Evolutionary conservation across 2,329 filamentous ascomycete species (phyloP), one percentile per base, ranked within the genome.

Genomic region (Phoma sp.): DNA sequence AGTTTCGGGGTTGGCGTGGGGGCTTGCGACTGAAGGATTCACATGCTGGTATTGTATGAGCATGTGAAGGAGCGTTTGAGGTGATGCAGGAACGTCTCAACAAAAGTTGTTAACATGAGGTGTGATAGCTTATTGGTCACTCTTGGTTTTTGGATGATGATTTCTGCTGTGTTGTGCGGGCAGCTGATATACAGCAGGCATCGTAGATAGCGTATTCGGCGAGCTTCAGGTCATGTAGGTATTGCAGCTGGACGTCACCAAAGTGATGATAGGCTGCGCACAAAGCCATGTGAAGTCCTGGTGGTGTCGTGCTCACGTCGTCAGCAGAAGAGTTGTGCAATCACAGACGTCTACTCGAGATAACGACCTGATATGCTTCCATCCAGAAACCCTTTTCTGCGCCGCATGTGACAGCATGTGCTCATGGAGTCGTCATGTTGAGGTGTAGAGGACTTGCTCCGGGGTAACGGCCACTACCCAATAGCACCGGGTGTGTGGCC

Each of bases 1-100:
- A n/a, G 25, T 47, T 43, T 56, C 36, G 27, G 53, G 46, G 15
- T 12, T 36, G 48, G 41, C 38, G 54, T 52, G 48, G 48, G 54
- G 32, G 48, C 19, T 31, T 33, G 13, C 6, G 4, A 15, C 21
- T 45, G 19, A 9, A 25, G 43, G 48, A 51, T 57, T 57, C 54
- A 48, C 43, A 52, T 57, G 54, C 48, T 44, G 39, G 27, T 43
- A 57, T 57, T 33, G 38, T 36, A 17, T 17, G 17, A 29, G 22
- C 48, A 56, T 51, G 47, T 56, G 53, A 51, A 56, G 47, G 47
- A 35, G 21, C 15, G 7, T 32, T 44, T 43, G 29, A 25, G 12
- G 41, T 56, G 53, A 56, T 17, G 53, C 53, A 57, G 54, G 54
- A 51, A 57, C 54, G 19, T 52, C 47, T 52, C 54, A 57, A 57